Percentiles rank a stretch among this genome's conserved stretches.
phyloP scores from a whole-genome alignment of 2,329 filamentous ascomycete species.

The Nectriaceae sp. region DNA sequence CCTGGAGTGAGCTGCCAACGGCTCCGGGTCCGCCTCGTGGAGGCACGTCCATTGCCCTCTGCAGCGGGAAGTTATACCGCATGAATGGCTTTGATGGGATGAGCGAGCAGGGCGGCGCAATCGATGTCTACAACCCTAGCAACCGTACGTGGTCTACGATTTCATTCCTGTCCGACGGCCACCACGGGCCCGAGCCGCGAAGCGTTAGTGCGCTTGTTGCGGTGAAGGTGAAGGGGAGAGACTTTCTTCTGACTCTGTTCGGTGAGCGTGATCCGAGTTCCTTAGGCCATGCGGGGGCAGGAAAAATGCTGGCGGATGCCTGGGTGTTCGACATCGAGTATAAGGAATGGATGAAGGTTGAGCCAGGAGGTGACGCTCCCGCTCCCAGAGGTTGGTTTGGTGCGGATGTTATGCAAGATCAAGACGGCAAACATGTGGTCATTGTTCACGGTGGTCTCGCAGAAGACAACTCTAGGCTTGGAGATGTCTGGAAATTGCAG shows the following conservation, averaged over 20 bases:
- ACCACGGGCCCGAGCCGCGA: conserved; percentile 31
- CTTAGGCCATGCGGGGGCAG: conserved; percentile 41
- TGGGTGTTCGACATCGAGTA: conserved; percentile 42
- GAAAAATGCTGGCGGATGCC: conserved; percentile 41
- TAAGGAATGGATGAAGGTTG: conserved; percentile 30
- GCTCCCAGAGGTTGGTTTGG: conserved; percentile 42
- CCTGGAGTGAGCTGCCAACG: conserved; percentile 54
- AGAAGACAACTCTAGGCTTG: conserved; percentile 38
- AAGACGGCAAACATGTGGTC: conserved; percentile 20
- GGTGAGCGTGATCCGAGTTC: conserved; percentile 41
- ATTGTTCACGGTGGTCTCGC: conserved; percentile 42
- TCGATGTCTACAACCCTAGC: conserved; percentile 48
- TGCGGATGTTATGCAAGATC: conserved; percentile 29
- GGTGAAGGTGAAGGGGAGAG: conserved; percentile 18
- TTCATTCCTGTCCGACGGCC: conserved; percentile 27
- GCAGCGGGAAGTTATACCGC: conserved; percentile 49
- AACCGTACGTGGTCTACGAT: conserved; percentile 28
- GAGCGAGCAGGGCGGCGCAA: conserved; percentile 56
- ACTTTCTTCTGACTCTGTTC: conserved; percentile 39
- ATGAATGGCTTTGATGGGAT: conserved; percentile 67
- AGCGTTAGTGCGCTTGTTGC: conserved; percentile 34
- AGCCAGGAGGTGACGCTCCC: conserved; percentile 24
- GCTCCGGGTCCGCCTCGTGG: conserved; percentile 50
- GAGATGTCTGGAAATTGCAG: conserved; percentile 35
- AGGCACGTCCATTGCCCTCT: conserved; percentile 45